These are phyloP conservation scores for Clitopilus hobsonii DNA, from an alignment of 768 basidiomycete species.

Conservation along the genomic window DNA sequence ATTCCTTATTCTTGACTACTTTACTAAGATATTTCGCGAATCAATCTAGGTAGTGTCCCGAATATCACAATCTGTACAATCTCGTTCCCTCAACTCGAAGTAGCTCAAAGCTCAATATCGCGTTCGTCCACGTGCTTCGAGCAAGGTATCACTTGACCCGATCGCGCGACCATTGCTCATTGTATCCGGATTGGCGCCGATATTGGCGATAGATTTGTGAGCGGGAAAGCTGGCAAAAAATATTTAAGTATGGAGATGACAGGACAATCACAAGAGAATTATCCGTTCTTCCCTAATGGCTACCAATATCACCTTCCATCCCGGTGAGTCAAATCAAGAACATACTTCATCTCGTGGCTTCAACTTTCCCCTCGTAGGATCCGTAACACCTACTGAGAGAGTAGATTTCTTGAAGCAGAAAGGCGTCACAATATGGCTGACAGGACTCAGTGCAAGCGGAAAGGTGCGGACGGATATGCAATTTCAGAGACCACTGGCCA, in stretches of 20 bases:
- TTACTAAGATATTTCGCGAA: no score
- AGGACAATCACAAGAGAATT: background rate
- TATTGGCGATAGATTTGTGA: background rate
- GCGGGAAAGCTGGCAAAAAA: background rate
- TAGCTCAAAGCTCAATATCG: background rate
- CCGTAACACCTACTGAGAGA: conserved; percentile 68
- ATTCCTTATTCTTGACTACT: no score
- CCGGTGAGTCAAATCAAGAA: conserved; percentile 7
- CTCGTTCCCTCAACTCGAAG: background rate
- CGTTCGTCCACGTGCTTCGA: background rate
- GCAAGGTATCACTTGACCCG: background rate
- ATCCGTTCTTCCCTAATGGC: conserved; percentile 22
- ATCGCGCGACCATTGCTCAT: conserved; percentile 18
- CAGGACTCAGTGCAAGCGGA: conserved; percentile 91
- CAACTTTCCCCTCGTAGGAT: conserved; percentile 43
- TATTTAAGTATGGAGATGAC: background rate
- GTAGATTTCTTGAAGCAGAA: conserved; percentile 64
- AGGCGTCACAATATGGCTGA: conserved; percentile 94
- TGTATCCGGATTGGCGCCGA: background rate
- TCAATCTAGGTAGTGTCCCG: no score
- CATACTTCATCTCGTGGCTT: background rate
- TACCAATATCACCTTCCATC: conserved; percentile 56
- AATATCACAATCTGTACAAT: no score
- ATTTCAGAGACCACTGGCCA: background rate
- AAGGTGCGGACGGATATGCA: conserved; percentile 50